phyloP scores from a whole-genome alignment of 805 yeast genomes.

The Yarrowia porcina region DNA sequence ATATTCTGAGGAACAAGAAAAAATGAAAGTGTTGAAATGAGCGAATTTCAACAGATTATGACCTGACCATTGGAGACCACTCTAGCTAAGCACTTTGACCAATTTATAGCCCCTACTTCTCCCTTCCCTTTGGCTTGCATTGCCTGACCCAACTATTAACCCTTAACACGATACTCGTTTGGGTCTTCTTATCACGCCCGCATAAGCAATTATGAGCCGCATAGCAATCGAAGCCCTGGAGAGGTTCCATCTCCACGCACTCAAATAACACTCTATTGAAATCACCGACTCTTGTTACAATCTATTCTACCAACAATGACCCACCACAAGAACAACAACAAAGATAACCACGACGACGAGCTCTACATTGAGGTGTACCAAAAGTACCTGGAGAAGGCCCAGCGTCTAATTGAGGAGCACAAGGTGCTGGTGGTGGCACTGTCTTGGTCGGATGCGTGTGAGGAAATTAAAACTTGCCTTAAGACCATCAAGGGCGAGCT shows the following conservation, averaged over 20 bases:
- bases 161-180: neutral
- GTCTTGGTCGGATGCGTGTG: constrained; percentile 18
- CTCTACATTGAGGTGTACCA: constrained; percentile 11
- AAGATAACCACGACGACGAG: constrained; percentile 10
- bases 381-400: constrained; percentile 20
- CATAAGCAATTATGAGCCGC: constrained; percentile 24
- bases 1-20: neutral
- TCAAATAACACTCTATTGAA: neutral
- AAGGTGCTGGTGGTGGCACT: constrained; percentile 15
- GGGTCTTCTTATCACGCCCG: neutral
- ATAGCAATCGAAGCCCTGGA: constrained; percentile 7
- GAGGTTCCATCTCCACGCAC: neutral
- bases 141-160: neutral
- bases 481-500: constrained; percentile 14
- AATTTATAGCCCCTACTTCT: too few relatives aligned
- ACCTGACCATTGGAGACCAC: too few relatives aligned
- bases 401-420: constrained; percentile 1
- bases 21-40: too few relatives aligned
- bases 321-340: neutral
- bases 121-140: neutral
- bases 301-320: neutral
- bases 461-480: constrained; percentile 6
- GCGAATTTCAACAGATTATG: too few relatives aligned
- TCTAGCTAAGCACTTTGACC: too few relatives aligned
- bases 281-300: neutral